Evolutionary conservation across 768 basidiomycete species (phyloP).

Genomic region (Polyporus arcularius): DNA sequence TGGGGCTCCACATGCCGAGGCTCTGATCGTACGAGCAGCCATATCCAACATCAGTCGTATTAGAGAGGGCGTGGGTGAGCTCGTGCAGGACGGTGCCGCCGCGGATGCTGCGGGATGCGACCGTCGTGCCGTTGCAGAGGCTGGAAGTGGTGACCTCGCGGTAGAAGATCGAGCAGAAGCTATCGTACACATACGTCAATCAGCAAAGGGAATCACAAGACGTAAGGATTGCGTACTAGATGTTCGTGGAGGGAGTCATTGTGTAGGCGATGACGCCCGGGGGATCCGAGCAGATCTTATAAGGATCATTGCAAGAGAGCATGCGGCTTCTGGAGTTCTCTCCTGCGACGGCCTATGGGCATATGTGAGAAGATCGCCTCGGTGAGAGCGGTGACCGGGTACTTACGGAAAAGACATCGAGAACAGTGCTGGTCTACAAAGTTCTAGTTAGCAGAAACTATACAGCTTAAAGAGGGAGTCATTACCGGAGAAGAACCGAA

Average conservation of each 20-base stretch:
- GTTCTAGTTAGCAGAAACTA: not conserved
- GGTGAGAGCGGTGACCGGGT: too few species aligned
- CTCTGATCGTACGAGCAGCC: slow-evolving; percentile 37
- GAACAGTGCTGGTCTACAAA: slow-evolving; percentile 32
- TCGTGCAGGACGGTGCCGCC: slow-evolving; percentile 53
- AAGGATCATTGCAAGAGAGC: slow-evolving; percentile 44
- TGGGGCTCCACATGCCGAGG: slow-evolving; percentile 27
- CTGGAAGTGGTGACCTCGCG: slow-evolving; percentile 39
- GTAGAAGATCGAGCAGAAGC: slow-evolving; percentile 49
- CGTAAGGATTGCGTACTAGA: slow-evolving; percentile 41
- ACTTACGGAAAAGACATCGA: slow-evolving; percentile 33
- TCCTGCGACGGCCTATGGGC: slow-evolving; percentile 35
- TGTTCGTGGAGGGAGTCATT: slow-evolving; percentile 45
- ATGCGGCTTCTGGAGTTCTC: slow-evolving; percentile 44
- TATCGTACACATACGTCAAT: too few species aligned
- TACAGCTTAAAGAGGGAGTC: not conserved
- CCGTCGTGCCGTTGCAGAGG: slow-evolving; percentile 46
- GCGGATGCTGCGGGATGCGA: slow-evolving; percentile 46
- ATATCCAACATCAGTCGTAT: slow-evolving; percentile 38
- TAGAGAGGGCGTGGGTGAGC: slow-evolving; percentile 46
- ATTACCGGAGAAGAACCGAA: slow-evolving; percentile 31
- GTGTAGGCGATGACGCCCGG: slow-evolving; percentile 49
- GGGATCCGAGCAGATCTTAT: slow-evolving; percentile 30
- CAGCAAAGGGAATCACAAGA: too few species aligned
- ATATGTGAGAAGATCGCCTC: not conserved